phyloP scores from a whole-genome alignment of 2,329 filamentous ascomycete species.

The Lojkania enalia region DNA sequence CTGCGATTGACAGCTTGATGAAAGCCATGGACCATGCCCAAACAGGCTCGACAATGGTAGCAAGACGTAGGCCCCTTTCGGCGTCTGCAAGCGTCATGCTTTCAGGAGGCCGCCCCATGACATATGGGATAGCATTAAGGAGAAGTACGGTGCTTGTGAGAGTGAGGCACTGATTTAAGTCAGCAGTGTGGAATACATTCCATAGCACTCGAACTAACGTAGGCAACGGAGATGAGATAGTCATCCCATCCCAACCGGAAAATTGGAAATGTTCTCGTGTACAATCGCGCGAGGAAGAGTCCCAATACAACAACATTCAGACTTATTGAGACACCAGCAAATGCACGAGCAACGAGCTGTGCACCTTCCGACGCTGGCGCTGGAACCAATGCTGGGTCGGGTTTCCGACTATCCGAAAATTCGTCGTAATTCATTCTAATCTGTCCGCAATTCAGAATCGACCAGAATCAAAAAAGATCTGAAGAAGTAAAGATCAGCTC shows the following conservation, averaged over 20 bases:
- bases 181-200: no score
- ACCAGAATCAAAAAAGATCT: no score
- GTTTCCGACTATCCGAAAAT: no score
- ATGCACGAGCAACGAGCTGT: not conserved
- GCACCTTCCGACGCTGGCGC: constrained; percentile 1
- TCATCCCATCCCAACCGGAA: constrained; percentile 11
- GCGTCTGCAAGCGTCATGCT: constrained; percentile 9
- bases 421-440: no score
- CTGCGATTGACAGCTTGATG: constrained; percentile 20
- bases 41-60: constrained; percentile 12
- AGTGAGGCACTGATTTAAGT: constrained; percentile 11
- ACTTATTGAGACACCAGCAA: constrained; percentile 7
- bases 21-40: constrained; percentile 24
- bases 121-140: constrained; percentile 8
- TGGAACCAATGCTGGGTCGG: constrained; percentile 8
- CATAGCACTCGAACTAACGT: no score
- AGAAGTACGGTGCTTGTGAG: constrained; percentile 10
- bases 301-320: constrained; percentile 9
- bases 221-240: constrained; percentile 8
- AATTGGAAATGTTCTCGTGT: constrained; percentile 9
- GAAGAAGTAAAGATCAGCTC: no score
- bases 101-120: constrained; percentile 4
- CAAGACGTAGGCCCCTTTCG: not conserved
- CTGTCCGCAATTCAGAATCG: no score
- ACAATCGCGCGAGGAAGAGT: constrained; percentile 9